phyloP scores from a whole-genome alignment of 495 filamentous ascomycete species.

The Aspergillus bertholletiae region DNA sequence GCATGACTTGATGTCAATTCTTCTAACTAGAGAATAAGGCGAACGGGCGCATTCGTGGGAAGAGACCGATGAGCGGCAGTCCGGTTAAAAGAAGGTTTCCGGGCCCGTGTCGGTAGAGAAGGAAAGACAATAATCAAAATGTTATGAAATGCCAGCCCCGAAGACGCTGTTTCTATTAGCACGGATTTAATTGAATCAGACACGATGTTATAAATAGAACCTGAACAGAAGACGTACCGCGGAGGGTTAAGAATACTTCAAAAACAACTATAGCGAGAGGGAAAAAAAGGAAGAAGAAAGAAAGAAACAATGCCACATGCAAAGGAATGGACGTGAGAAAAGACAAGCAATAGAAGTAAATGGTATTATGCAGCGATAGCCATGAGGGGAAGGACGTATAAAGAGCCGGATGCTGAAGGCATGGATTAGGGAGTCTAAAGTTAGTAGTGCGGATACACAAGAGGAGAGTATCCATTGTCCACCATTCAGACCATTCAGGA shows the following conservation, averaged over 20 bases:
- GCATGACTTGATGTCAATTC: conserved; percentile 27
- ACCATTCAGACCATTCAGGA: background rate
- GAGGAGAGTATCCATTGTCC: background rate
- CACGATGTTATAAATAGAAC: background rate
- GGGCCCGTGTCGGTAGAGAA: background rate
- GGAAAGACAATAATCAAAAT: background rate
- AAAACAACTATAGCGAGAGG: no score
- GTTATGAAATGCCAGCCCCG: background rate
- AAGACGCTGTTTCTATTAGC: background rate
- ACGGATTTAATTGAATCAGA: background rate
- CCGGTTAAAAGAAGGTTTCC: background rate
- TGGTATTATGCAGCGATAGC: background rate
- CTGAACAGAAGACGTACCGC: background rate
- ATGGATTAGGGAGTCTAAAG: background rate
- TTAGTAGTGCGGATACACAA: background rate
- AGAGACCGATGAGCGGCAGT: background rate
- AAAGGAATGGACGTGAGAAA: background rate
- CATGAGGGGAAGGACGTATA: background rate
- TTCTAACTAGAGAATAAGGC: background rate
- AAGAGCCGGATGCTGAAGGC: background rate
- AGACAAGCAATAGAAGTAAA: background rate
- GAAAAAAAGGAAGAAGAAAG: background rate
- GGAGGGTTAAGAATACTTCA: no score
- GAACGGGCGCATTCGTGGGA: background rate
- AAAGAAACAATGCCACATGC: background rate